Conservation (phyloP, 345 rosid species). For the Gossypium australe region DNA sequence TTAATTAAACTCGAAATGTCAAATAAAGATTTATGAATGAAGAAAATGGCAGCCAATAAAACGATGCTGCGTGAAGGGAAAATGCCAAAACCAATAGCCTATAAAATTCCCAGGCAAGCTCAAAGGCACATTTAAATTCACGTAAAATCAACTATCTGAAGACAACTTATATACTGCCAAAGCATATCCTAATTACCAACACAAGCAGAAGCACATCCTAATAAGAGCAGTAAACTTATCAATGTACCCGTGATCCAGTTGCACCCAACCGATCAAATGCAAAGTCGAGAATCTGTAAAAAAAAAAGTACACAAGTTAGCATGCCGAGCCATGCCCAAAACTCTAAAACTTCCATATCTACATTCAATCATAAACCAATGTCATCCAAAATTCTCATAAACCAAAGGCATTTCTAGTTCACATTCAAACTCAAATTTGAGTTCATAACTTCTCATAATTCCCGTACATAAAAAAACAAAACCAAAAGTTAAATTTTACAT, state of each 20-base stretch:
- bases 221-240: not conserved
- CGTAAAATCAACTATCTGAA: not conserved
- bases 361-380: not conserved
- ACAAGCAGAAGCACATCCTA: not conserved
- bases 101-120: not conserved
- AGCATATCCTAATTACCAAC: not conserved
- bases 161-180: not conserved
- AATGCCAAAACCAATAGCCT: not conserved
- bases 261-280: slow-evolving; percentile 94
- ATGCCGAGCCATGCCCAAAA: not conserved
- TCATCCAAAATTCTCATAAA: not conserved
- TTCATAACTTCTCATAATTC: not conserved
- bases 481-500: slow-evolving; percentile 12
- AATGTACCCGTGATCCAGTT: slow-evolving; percentile 61
- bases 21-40: not conserved
- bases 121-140: not conserved
- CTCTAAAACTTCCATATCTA: not conserved
- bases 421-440: not conserved
- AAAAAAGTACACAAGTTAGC: not conserved
- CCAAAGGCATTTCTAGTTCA: not conserved
- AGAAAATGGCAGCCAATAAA: not conserved
- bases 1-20: not conserved
- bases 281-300: slow-evolving; percentile 77
- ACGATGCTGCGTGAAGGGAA: not conserved
- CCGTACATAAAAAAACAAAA: too few species aligned